Conservation (phyloP, 116 monocot genomes). For the Trichopus zeylanicus region DNA sequence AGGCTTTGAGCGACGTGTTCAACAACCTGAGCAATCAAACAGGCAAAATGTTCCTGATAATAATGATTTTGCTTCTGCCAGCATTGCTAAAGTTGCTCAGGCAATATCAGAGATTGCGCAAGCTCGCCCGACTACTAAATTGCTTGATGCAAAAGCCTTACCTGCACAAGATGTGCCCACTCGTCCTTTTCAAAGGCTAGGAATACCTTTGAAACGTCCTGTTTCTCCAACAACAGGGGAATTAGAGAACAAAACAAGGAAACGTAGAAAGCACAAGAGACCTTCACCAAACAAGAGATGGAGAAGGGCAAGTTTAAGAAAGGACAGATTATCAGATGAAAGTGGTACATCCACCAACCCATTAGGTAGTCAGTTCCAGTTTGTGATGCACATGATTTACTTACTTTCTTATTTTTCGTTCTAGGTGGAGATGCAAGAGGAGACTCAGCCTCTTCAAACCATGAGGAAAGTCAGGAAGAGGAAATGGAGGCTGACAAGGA, state of each 20-base stretch:
- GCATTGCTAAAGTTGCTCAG: constrained; percentile 63
- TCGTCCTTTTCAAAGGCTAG: constrained; percentile 70
- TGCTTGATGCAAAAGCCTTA: constrained; percentile 55
- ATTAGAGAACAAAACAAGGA: constrained; percentile 34
- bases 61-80: constrained; percentile 49
- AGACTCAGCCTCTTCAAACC: constrained; percentile 18
- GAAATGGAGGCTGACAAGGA: constrained; percentile 10
- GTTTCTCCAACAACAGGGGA: constrained; percentile 24
- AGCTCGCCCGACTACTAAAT: too few species aligned
- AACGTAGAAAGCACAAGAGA: constrained; percentile 36
- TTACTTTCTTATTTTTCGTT: not conserved
- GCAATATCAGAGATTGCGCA: constrained; percentile 63
- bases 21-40: constrained; percentile 47
- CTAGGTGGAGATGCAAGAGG: constrained; percentile 34
- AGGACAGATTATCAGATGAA: constrained; percentile 17
- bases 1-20: constrained; percentile 83
- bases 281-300: constrained; percentile 82
- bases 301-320: constrained; percentile 29
- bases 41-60: constrained; percentile 15
- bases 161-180: constrained; percentile 75
- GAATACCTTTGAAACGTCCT: constrained; percentile 41
- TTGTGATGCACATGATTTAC: not conserved
- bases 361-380: not conserved
- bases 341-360: constrained; percentile 22
- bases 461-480: constrained; percentile 32